phyloP scores from a whole-genome alignment of 371 early-diverging fungal genomes.

The Rhizopus stolonifer region DNA sequence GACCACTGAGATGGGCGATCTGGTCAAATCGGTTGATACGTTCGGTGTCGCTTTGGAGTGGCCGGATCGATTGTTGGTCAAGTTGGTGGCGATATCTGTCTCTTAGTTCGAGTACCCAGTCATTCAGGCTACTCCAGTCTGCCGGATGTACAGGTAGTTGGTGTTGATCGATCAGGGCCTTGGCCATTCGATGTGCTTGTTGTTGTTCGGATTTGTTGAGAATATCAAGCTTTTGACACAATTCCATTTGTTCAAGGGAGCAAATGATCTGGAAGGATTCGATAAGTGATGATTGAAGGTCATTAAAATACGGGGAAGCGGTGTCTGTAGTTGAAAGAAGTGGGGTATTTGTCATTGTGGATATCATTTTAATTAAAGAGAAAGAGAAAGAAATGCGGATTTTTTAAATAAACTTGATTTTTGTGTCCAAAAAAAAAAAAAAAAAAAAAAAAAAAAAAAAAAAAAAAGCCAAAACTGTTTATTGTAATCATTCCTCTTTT shows the following conservation, averaged over 20 bases:
- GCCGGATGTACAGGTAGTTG: slow-evolving; percentile 15
- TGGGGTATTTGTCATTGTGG: neutral
- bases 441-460: neutral
- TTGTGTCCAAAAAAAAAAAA: neutral
- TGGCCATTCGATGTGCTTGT: slow-evolving; percentile 22
- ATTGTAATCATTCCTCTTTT: no score
- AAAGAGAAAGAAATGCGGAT: neutral
- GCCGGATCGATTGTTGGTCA: slow-evolving; percentile 22
- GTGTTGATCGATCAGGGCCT: slow-evolving; percentile 17
- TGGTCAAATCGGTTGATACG: slow-evolving; percentile 22
- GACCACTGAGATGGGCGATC: slow-evolving; percentile 14
- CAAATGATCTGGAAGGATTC: slow-evolving; percentile 27
- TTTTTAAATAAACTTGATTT: no score
- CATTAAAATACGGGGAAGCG: neutral
- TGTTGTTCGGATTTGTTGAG: slow-evolving; percentile 28
- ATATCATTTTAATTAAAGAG: neutral
- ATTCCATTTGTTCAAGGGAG: slow-evolving; percentile 30
- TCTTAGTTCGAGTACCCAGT: slow-evolving; percentile 24
- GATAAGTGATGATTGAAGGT: slow-evolving; percentile 17
- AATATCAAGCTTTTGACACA: slow-evolving; percentile 21
- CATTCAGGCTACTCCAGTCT: slow-evolving; percentile 23
- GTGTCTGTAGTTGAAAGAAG: neutral
- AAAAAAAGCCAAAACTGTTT: no score
- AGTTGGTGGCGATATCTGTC: slow-evolving; percentile 26
- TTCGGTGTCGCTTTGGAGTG: slow-evolving; percentile 16